Evolutionary conservation across 2,329 filamentous ascomycete genomes (phyloP).

Genomic region (Alternaria longipes): DNA sequence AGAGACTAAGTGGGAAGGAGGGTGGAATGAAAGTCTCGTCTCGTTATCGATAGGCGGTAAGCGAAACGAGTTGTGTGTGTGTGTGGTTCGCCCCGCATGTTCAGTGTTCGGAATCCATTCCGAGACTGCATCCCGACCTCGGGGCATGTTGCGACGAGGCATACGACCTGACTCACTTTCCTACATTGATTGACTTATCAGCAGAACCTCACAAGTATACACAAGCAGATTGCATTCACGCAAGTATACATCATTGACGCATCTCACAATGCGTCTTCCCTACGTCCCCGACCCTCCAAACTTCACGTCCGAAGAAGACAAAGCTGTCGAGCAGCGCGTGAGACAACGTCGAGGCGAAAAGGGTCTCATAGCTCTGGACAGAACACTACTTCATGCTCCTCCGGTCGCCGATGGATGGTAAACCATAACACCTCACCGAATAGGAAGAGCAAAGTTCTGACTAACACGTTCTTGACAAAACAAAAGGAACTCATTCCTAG

Average conservation of each 20-base stretch:
- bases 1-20: background rate
- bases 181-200: conserved; percentile 1
- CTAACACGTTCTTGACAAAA: no score
- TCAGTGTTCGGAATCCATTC: conserved; percentile 19
- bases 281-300: conserved; percentile 63
- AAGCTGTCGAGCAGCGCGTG: conserved; percentile 61
- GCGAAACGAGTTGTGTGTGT: background rate
- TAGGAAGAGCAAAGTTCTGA: background rate
- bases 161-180: background rate
- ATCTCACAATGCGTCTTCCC: conserved; percentile 61
- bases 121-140: conserved; percentile 11
- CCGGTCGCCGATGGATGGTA: conserved; percentile 65
- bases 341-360: conserved; percentile 61
- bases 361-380: conserved; percentile 63
- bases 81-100: conserved; percentile 2
- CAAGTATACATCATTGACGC: no score
- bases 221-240: no score
- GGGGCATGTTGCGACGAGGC: conserved; percentile 1
- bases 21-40: conserved; percentile 14
- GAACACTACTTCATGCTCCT: conserved; percentile 63
- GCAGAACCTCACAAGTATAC: rapidly evolving
- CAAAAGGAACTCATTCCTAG: conserved; percentile 67
- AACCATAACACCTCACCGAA: no score
- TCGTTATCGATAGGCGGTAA: conserved; percentile 21
- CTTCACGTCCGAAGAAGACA: conserved; percentile 58